Conservation (phyloP, 345 rosid genomes). For the Arabidopsis thaliana region DNA sequence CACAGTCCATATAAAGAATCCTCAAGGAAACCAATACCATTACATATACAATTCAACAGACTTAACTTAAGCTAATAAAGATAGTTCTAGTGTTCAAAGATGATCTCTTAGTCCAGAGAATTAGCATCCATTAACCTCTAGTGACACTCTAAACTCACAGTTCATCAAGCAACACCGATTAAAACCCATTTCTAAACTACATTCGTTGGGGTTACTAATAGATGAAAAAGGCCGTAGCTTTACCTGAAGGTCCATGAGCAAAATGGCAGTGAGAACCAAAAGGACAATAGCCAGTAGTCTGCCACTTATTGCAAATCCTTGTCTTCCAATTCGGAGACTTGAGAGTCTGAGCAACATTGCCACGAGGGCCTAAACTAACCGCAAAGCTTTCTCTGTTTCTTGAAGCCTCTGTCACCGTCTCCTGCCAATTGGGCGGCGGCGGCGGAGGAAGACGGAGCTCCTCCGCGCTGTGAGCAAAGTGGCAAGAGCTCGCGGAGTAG, state of each 20-base stretch:
- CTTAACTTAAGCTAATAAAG: neutral
- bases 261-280: constrained; percentile 85
- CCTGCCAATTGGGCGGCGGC: constrained; percentile 78
- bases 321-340: constrained; percentile 94
- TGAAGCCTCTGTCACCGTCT: constrained; percentile 71
- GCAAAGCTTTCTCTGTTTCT: constrained; percentile 84
- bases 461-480: constrained; percentile 87
- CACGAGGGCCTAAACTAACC: constrained; percentile 83
- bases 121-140: constrained; percentile 1
- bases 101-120: neutral
- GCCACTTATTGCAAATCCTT: constrained; percentile 90
- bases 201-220: neutral
- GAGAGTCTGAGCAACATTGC: constrained; percentile 44
- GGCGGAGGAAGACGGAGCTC: constrained; percentile 90
- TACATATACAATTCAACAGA: neutral
- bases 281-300: constrained; percentile 80
- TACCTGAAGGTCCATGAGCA: constrained; percentile 90
- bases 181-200: neutral
- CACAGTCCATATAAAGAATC: neutral
- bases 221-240: neutral
- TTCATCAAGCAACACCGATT: constrained; percentile 14
- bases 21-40: neutral
- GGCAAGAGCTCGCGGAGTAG: constrained; percentile 60
- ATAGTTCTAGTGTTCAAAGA: constrained; percentile 14
- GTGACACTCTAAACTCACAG: constrained; percentile 17